phyloP scores from a whole-genome alignment of 768 basidiomycete genomes.

The Boletus bicolor region DNA sequence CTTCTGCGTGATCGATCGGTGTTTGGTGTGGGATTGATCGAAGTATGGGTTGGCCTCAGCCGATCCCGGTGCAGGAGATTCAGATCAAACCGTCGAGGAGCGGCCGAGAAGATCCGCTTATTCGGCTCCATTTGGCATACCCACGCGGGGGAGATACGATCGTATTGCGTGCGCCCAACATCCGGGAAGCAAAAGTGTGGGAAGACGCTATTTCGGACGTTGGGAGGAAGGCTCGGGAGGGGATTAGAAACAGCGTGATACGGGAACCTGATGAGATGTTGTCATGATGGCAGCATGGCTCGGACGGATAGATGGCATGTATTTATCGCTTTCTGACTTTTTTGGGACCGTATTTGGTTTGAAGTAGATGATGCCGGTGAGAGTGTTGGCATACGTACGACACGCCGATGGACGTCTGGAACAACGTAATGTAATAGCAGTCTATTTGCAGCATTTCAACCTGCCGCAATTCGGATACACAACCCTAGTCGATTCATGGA shows the following conservation, averaged over 20 bases:
- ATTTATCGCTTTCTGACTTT: background rate
- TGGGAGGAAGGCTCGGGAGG: constrained; percentile 14
- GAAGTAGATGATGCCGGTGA: no score
- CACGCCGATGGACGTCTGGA: no score
- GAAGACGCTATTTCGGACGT: constrained; percentile 37
- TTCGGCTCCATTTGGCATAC: constrained; percentile 65
- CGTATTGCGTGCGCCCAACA: constrained; percentile 51
- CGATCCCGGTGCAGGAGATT: constrained; percentile 69
- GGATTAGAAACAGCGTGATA: background rate
- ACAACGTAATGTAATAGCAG: no score
- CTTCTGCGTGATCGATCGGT: background rate
- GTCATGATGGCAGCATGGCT: background rate
- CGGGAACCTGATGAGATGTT: background rate
- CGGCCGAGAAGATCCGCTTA: constrained; percentile 62
- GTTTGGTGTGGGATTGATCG: background rate
- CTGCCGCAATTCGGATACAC: no score
- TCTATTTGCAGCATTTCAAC: no score
- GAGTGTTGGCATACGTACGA: no score
- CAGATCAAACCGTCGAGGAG: constrained; percentile 51
- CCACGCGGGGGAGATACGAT: constrained; percentile 74
- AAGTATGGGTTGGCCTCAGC: constrained; percentile 37
- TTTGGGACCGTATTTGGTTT: background rate
- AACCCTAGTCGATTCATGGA: no score
- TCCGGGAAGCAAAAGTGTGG: constrained; percentile 59
- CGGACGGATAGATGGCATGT: constrained; percentile 5